Evolutionary conservation across 441 rosid species (phyloP).

Genomic region (Kokia cookei): DNA sequence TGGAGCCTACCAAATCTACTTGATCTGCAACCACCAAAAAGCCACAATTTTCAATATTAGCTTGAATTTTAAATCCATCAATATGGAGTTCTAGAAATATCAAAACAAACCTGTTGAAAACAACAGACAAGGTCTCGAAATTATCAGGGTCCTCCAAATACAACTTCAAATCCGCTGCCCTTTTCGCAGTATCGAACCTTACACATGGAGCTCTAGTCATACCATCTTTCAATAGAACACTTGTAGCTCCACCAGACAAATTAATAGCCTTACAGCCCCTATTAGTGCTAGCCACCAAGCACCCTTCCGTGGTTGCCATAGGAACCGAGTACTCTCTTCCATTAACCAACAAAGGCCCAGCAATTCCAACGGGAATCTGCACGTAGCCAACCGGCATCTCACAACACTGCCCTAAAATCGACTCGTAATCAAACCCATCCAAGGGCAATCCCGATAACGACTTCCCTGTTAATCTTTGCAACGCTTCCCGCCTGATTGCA

Average conservation of each 20-base stretch:
- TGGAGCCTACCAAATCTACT: slow-evolving; percentile 38
- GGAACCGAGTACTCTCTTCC: slow-evolving; percentile 38
- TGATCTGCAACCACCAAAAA: slow-evolving; percentile 12
- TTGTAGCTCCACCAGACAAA: slow-evolving; percentile 33
- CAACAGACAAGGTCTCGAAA: slow-evolving; percentile 21
- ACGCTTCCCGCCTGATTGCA: slow-evolving; percentile 35
- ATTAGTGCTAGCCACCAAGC: slow-evolving; percentile 42
- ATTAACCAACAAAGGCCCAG: slow-evolving; percentile 36
- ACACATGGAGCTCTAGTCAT: slow-evolving; percentile 46
- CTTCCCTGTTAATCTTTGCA: slow-evolving; percentile 36
- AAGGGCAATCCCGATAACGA: slow-evolving; percentile 32
- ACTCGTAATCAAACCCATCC: slow-evolving; percentile 34
- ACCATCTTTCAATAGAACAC: slow-evolving; percentile 33
- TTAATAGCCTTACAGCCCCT: slow-evolving; percentile 44
- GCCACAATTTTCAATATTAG: not conserved
- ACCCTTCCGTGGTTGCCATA: slow-evolving; percentile 47
- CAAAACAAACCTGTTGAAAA: slow-evolving; percentile 24
- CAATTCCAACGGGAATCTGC: slow-evolving; percentile 45
- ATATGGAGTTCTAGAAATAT: not conserved
- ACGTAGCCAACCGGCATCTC: slow-evolving; percentile 46
- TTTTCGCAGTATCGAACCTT: slow-evolving; percentile 31
- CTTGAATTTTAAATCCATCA: not conserved
- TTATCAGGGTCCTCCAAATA: slow-evolving; percentile 33
- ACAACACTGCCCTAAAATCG: slow-evolving; percentile 45
- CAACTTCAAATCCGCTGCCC: slow-evolving; percentile 39